Conservation (phyloP, 805 yeast genomes). For the Saturnispora quitensis region DNA sequence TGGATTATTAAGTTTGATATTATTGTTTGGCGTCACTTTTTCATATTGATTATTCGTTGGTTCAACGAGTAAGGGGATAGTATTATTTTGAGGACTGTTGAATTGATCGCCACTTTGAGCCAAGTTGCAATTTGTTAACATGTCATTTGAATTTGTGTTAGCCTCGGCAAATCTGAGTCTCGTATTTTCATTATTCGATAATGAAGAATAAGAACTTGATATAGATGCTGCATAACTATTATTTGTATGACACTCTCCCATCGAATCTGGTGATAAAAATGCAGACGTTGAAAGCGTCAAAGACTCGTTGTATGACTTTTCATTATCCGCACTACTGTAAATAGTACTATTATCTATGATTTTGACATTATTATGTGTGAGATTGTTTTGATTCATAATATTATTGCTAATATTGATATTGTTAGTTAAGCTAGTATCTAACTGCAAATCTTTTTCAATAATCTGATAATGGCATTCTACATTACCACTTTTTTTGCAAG, state of each 20-base stretch:
- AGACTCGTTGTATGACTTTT: neutral
- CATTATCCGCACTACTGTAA: neutral
- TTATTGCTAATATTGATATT: neutral
- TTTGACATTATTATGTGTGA: no score
- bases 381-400: neutral
- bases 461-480: slow-evolving; percentile 7
- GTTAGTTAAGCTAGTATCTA: neutral
- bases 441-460: neutral
- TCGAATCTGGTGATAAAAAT: neutral
- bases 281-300: neutral
- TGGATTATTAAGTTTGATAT: neutral
- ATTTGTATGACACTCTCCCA: neutral
- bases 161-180: neutral
- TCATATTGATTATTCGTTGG: neutral
- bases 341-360: neutral
- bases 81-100: neutral
- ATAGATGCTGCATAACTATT: neutral
- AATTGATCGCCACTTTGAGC: neutral
- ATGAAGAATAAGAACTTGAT: neutral
- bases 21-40: neutral
- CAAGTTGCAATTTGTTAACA: neutral
- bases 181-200: neutral
- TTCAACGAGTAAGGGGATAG: neutral
- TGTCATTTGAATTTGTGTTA: neutral
- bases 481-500: slow-evolving; percentile 18